Base-by-base conservation (phyloP, 2,329 filamentous ascomycete genomes). In the Byssothecium circinans region DNA sequence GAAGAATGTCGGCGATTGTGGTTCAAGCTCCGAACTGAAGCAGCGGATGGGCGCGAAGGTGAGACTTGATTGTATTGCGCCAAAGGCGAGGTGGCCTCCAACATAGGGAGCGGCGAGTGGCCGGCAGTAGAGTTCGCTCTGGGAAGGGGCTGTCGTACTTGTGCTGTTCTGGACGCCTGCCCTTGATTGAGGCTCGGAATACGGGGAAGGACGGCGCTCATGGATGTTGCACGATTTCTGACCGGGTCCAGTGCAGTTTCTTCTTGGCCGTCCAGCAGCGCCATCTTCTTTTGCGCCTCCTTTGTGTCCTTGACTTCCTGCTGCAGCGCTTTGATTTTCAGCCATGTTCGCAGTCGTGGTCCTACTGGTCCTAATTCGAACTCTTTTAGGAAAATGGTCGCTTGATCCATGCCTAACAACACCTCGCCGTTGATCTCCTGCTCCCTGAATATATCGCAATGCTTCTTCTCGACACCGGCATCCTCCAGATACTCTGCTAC, bases 351-450 rank as follows among this genome's bases (percentile, higher is more conserved):
- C 52, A 97, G 74, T 52, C 92, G 82, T 47, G 89, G 82, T 8
- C 92, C 92, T 58, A 97, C 91, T 2, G 91, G 89, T 15, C 92
- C 92, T 57, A 97, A 79, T 58, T 96, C 89, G 61, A 96, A 95
- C 38, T 94, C 91, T 67, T 96, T 96, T 76, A 97, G 86, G 68
- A 96, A 95, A 14, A 97, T 79, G 32, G 94, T 95, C 47, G 89
- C 89, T 74, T 96, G 92, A 61, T 96, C 91, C 89, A 97, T 95
- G 43, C 89, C 89, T 43, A 99, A 75, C 32, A 99, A 75, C 3
- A 97, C 92, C 62, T 97, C 91, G 40, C 94, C 94, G 2, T 88
- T 86, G 48, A 99, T 97, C 69, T 99, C 94, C 71, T 99, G 92
- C 63, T 97, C 91, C 58, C 87, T 81, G 64, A 99, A 99, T 2